Evolutionary conservation across 1,139 yeast species (phyloP), one percentile per base, ranked within the genome.

Genomic region (Kodamaea derodonti): DNA sequence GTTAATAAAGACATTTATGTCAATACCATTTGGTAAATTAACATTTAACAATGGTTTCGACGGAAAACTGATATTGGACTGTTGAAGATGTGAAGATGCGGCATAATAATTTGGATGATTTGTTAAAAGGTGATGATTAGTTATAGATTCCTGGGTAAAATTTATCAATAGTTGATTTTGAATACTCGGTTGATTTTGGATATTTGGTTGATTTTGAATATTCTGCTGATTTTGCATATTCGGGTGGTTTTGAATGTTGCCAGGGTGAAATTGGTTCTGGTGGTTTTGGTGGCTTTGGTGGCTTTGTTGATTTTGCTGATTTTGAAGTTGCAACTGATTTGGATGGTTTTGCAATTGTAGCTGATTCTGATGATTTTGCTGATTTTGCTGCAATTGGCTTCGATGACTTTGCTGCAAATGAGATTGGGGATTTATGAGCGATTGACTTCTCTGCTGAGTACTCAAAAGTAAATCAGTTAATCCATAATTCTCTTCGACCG

Each of bases 381-480:
- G 36, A 18, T 31, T 35, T 24, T 30, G 18, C 9, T 25, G 25
- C 11, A 27, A 33, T 17, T 28, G 20, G 14, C 24, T 25, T 30
- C 12, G 24, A 14, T 11, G 27, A 13, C 17, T 16, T 16, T 25
- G 31, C n/a, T 20, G 16, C 20, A 24, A 32, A 14, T 29, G 31
- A 12, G 20, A 38, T 20, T 30, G 36, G 9, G 22, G 22, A 18
- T 18, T 18, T 9, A 23, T 12, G 6, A 16, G 20, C 13, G 18
- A 23, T 12, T 22, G 16, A 15, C 20, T 22, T 14, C 11, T 12
- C 17, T 13, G 17, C 17, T 16, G 18, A 24, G 51, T 52, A 25
- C 51, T 47, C 37, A 56, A 40, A 24, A 58, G 43, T 4, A 51
- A 39, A 31, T 51, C 48, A 14, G 55, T 52, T 27, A 57, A 54